These are phyloP conservation scores for Nematocida ironsii DNA, from an alignment of 371 early-diverging fungal species.

Conservation along the genomic window DNA sequence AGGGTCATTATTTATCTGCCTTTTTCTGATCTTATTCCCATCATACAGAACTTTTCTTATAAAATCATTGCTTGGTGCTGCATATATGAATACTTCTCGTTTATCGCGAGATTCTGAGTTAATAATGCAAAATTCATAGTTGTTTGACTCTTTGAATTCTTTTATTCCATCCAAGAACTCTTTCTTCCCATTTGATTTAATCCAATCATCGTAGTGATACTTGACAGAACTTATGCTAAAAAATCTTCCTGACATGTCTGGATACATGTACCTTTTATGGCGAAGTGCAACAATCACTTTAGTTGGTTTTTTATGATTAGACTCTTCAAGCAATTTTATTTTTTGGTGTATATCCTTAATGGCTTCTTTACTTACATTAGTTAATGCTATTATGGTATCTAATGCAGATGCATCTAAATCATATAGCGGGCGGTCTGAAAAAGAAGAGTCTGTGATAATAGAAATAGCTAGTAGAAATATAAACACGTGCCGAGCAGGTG, in stretches of 20 bases:
- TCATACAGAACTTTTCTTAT: background rate
- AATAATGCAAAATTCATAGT: constrained; percentile 1
- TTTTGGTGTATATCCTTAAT: background rate
- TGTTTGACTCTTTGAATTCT: background rate
- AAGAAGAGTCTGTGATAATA: constrained; percentile 24
- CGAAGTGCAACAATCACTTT: constrained; percentile 62
- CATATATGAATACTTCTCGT: background rate
- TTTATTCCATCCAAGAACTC: background rate
- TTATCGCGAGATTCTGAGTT: background rate
- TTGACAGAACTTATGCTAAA: constrained; percentile 65
- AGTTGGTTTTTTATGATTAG: constrained; percentile 2
- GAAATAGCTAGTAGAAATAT: constrained; percentile 9
- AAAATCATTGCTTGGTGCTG: constrained; percentile 17
- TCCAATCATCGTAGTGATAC: constrained; percentile 62
- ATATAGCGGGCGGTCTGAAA: background rate
- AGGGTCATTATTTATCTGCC: constrained; percentile 3
- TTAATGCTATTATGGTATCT: background rate
- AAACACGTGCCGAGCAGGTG: background rate
- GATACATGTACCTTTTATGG: constrained; percentile 53
- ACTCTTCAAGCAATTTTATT: background rate
- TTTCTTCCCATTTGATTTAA: constrained; percentile 56
- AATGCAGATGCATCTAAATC: background rate
- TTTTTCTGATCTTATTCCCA: background rate
- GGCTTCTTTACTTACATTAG: background rate
- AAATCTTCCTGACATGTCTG: constrained; percentile 10